Conservation (phyloP, 139 green algal species). For the Pleodorina starrii region DNA sequence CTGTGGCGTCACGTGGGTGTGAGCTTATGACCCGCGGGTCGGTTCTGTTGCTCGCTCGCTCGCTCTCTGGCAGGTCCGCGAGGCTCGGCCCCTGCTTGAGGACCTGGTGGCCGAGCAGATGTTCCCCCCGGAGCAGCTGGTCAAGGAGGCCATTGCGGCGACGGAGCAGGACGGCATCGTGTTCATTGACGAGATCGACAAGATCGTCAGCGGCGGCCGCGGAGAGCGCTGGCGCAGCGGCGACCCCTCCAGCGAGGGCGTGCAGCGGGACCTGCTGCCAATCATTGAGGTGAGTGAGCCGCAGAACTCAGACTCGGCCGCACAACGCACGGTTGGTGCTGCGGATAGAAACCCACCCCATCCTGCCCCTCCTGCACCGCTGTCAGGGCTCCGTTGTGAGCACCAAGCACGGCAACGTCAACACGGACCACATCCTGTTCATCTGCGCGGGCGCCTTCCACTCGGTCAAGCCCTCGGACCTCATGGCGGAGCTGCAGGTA, state of each 20-base stretch:
- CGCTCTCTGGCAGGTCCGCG: conserved; percentile 66
- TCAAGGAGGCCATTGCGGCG: conserved; percentile 82
- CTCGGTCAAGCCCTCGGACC: conserved; percentile 85
- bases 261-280: conserved; percentile 88
- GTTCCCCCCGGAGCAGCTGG: conserved; percentile 61
- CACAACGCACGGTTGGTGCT: too few species aligned
- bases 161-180: conserved; percentile 89
- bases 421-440: conserved; percentile 98
- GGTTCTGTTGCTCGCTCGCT: too few species aligned
- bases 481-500: conserved; percentile 74
- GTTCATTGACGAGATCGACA: conserved; percentile 98
- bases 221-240: conserved; percentile 49
- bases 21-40: too few species aligned
- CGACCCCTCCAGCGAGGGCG: conserved; percentile 62
- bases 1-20: too few species aligned
- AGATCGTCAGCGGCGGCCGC: conserved; percentile 82
- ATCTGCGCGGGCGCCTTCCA: conserved; percentile 97
- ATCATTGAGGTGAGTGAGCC: conserved; percentile 92
- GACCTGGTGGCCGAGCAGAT: conserved; percentile 73
- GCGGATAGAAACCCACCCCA: too few species aligned
- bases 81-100: conserved; percentile 84
- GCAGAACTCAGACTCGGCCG: too few species aligned
- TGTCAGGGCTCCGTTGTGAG: conserved; percentile 66
- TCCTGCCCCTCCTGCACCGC: background rate
- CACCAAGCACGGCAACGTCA: conserved; percentile 96